Conservation (phyloP, 176 grass and related monocot species). For the Aegilops bicornis region DNA sequence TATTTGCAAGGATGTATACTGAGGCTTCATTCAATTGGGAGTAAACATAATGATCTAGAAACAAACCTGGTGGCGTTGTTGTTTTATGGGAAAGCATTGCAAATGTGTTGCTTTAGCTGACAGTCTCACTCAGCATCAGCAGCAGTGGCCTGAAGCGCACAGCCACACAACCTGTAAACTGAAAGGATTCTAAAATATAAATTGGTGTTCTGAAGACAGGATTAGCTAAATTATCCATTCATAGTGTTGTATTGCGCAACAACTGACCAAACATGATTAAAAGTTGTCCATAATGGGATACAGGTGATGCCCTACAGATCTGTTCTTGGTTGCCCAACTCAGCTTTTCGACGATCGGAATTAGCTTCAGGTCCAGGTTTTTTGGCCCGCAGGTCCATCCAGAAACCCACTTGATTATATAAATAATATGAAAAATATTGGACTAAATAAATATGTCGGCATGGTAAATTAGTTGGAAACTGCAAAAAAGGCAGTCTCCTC, state of each 20-base stretch:
- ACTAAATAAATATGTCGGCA: neutral
- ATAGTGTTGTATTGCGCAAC: neutral
- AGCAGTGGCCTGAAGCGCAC: too few relatives aligned
- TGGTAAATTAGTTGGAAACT: too few relatives aligned
- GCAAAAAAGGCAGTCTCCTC: neutral
- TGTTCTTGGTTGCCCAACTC: neutral
- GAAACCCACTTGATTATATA: neutral
- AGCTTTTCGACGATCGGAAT: neutral
- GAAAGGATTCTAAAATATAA: too few relatives aligned
- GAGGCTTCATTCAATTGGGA: neutral
- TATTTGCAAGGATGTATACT: neutral
- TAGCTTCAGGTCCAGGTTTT: neutral
- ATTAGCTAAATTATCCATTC: neutral
- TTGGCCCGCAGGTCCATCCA: neutral
- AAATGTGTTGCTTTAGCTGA: neutral
- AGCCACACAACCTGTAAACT: too few relatives aligned
- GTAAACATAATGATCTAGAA: neutral
- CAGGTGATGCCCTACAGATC: neutral
- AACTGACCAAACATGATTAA: slow-evolving; percentile 2
- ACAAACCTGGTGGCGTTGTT: neutral
- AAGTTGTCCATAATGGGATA: slow-evolving; percentile 6
- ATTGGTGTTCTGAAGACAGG: too few relatives aligned
- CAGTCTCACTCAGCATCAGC: too few relatives aligned
- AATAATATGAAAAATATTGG: neutral
- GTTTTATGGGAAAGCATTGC: neutral